Percentiles rank a stretch among this genome's conserved stretches.
These are phyloP conservation scores for Podospora pseudocomata DNA, from an alignment of 495 filamentous ascomycete species.

Conservation along the genomic window DNA sequence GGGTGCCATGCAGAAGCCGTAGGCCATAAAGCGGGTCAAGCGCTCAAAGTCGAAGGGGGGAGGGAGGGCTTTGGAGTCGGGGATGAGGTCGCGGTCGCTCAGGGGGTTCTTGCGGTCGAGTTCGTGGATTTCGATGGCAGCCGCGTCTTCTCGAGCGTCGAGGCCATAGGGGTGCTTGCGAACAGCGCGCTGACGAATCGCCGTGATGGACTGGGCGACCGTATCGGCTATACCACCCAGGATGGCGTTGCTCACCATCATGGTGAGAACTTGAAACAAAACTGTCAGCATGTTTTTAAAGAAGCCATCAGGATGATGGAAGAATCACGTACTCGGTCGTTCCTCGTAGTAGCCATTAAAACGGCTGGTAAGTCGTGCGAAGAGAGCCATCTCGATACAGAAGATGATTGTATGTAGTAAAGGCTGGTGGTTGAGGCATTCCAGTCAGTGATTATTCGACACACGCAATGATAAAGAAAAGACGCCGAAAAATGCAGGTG, in stretches of 20 bases:
- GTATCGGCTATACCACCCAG: conserved; percentile 85
- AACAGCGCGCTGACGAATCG: conserved; percentile 64
- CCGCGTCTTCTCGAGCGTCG: conserved; percentile 58
- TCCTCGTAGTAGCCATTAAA: conserved; percentile 92
- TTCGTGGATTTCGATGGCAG: conserved; percentile 87
- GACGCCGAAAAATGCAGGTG: not conserved
- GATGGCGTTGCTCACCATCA: conserved; percentile 96
- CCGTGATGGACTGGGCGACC: conserved; percentile 87
- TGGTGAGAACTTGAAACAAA: conserved; percentile 70
- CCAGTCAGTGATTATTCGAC: conserved; percentile 9
- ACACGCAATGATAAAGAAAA: conserved; percentile 4
- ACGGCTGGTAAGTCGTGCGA: conserved; percentile 74
- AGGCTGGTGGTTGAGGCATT: conserved; percentile 55
- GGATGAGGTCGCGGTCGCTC: conserved; percentile 62
- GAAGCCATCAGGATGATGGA: not conserved
- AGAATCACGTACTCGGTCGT: conserved; percentile 61
- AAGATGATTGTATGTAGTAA: conserved; percentile 82
- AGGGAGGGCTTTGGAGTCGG: conserved; percentile 56
- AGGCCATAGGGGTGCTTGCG: conserved; percentile 49
- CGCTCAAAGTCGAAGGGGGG: conserved; percentile 95
- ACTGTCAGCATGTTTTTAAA: conserved; percentile 2
- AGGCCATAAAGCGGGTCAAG: conserved; percentile 88
- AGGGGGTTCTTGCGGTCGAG: conserved; percentile 80
- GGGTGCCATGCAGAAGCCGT: conserved; percentile 93
- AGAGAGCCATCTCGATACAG: conserved; percentile 79